These are phyloP conservation scores for Zopfochytrium polystomum DNA, from an alignment of 371 early-diverging fungal species.

Conservation along the genomic window DNA sequence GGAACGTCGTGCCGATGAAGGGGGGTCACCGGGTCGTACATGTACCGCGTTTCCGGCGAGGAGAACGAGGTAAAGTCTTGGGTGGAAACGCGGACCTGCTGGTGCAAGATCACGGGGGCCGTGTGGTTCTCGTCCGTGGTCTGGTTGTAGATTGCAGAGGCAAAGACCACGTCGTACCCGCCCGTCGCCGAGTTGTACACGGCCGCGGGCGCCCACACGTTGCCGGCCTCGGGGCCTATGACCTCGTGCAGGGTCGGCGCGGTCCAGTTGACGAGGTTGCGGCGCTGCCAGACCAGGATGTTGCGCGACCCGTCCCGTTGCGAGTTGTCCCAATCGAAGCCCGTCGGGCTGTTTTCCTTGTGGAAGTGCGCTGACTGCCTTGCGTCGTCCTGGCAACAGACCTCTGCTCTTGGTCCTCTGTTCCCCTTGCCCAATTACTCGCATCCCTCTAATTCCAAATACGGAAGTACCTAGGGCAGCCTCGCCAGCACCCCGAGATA, in stretches of 20 bases:
- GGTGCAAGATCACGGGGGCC: background rate
- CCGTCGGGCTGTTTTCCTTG: background rate
- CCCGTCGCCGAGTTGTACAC: background rate
- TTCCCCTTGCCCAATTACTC: too few species aligned
- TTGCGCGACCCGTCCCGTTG: background rate
- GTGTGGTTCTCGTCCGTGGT: background rate
- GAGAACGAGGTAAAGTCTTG: background rate
- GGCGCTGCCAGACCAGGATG: background rate
- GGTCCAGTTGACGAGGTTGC: background rate
- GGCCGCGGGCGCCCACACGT: background rate
- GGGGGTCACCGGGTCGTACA: background rate
- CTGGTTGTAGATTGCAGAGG: background rate
- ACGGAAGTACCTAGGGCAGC: too few species aligned
- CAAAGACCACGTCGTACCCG: background rate
- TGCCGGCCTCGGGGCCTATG: background rate
- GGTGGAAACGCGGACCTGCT: background rate
- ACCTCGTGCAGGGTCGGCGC: background rate
- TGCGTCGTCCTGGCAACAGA: too few species aligned
- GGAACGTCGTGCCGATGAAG: background rate
- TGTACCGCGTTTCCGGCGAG: background rate
- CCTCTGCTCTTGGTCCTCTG: background rate
- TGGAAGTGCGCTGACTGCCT: too few species aligned
- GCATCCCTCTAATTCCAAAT: too few species aligned
- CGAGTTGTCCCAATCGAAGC: background rate
- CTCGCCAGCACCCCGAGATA: too few species aligned